Evolutionary conservation across 2,329 filamentous ascomycete genomes (phyloP), one percentile per base, ranked within the genome.

Genomic region (Cercospora zeae-maydis): DNA sequence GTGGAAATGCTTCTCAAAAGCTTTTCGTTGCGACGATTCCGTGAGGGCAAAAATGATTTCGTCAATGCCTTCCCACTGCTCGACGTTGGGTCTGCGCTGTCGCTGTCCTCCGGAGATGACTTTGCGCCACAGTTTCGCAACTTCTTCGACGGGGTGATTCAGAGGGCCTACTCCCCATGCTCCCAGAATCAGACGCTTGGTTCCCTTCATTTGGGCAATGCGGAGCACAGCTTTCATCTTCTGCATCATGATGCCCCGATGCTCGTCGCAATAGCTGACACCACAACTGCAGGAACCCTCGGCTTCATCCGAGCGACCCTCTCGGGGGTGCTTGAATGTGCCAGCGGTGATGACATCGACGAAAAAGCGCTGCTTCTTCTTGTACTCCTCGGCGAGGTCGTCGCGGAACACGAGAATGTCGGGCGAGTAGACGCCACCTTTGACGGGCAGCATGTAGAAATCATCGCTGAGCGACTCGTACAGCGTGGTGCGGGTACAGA

Each of bases 121-220:
- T 62, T 75, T 79, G 63, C 76, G 78, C 81, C 86, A 89, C 0
- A 82, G 79, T 16, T 76, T 74, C 13, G 86, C 85, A 31, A 88
- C 75, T 72, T 88, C 84, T 1, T 75, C 75, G 0, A 86, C 80
- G 0, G 86, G 86, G 65, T 88, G 88, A 0, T 84, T 85, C 62
- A 87, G 86, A 0, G 84, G 84, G 2, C 86, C 86, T 63, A 85
- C 88, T 0, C 86, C 86, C 85, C 86, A 88, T 0, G 86, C 85
- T 0, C 86, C 86, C 0, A 88, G 76, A 0, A 89, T 82, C 0
- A 88, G 68, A 60, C 76, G 80, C 37, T 75, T 77, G 3, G 78
- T 77, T 0, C 82, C 81, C 62, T 79, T 80, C 1, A 75, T 70
- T 8, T 77, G 72, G 2, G 79, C 77, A 4, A 88, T 81, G 1